phyloP scores from a whole-genome alignment of 805 yeast genomes.

The Saccharomycopsis sp. region DNA sequence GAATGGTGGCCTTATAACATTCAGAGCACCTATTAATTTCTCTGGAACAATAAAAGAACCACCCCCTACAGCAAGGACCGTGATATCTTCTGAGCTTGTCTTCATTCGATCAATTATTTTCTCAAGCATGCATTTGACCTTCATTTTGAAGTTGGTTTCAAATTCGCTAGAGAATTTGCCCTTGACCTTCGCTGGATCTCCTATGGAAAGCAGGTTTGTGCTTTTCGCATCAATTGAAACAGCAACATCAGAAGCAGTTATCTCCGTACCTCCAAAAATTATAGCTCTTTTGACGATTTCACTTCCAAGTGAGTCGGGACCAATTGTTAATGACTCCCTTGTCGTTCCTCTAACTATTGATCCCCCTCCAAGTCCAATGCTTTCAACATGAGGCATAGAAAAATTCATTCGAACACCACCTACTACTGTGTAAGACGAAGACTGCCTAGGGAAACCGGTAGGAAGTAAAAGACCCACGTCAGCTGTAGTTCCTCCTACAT shows the following conservation, averaged over 20 bases:
- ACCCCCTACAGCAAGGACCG: conserved; percentile 43
- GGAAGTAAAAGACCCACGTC: conserved; percentile 43
- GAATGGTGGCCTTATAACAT: conserved; percentile 36
- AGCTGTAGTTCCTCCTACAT: conserved; percentile 46
- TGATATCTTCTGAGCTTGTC: conserved; percentile 38
- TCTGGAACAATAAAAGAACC: conserved; percentile 42
- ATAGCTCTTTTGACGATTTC: conserved; percentile 32
- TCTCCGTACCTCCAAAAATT: conserved; percentile 38
- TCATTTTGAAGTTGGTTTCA: conserved; percentile 18
- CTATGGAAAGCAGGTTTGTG: conserved; percentile 23
- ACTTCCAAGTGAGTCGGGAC: conserved; percentile 44
- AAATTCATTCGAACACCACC: conserved; percentile 46
- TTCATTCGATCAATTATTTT: conserved; percentile 38
- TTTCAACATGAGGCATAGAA: conserved; percentile 45
- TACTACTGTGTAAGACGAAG: conserved; percentile 36
- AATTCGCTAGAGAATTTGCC: conserved; percentile 21
- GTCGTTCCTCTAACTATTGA: conserved; percentile 33
- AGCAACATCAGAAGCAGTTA: conserved; percentile 37
- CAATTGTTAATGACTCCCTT: conserved; percentile 31
- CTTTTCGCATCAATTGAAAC: conserved; percentile 22
- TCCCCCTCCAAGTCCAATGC: conserved; percentile 47
- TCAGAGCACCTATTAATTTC: conserved; percentile 35
- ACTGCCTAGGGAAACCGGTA: conserved; percentile 42
- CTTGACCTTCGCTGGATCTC: conserved; percentile 26
- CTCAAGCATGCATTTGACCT: conserved; percentile 31